Evolutionary conservation across 2,329 filamentous ascomycete species (phyloP), one percentile per base, ranked within the genome.

Genomic region (Botrytis medusae): DNA sequence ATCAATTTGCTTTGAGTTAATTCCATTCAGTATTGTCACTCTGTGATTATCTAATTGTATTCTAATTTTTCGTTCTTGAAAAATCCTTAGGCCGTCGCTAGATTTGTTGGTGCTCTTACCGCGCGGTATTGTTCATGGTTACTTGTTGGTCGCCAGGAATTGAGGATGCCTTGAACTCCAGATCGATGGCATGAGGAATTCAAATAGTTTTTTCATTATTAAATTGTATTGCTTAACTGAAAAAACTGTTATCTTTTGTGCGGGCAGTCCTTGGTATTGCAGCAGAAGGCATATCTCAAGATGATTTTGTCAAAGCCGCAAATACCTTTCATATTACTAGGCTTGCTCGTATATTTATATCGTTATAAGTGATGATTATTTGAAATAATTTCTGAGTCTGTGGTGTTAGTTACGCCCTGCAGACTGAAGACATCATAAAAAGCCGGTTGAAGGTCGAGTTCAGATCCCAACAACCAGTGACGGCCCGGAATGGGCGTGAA

Each of bases 51-150:
- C 12, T 48, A 34, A 65, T 65, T 1, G 18, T 18, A 25, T 9
- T 48, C 20, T 32, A 22, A 1, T 22, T 34, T 46, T 25, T 29
- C 0, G 29, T 10, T 46, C 18, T 34, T 20, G 10, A 32, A 14
- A 34, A 48, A 25, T 48, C 18, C 8, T 34, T 34, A 25, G 42
- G 29, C 29, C 29, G 1, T 34, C 5, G 44, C 14, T 63, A 32
- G 10, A 32, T n/a, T 4, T 48, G 63, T 65, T 65, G 63, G 42
- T 65, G 29, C n/a, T n/a, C 32, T 65, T 65, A n/a, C n/a, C 63
- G 63, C 44, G 63, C 63, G 63, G 20, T n/a, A 48, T 22, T 65
- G 42, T 29, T 29, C 61, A 44, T 42, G 37, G 61, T 44, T n/a
- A 42, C 14, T 20, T 10, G 37, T 44, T 63, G 61, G 61, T 29